Base-by-base conservation (phyloP, 345 rosid genomes). In the Combretum micranthum region DNA sequence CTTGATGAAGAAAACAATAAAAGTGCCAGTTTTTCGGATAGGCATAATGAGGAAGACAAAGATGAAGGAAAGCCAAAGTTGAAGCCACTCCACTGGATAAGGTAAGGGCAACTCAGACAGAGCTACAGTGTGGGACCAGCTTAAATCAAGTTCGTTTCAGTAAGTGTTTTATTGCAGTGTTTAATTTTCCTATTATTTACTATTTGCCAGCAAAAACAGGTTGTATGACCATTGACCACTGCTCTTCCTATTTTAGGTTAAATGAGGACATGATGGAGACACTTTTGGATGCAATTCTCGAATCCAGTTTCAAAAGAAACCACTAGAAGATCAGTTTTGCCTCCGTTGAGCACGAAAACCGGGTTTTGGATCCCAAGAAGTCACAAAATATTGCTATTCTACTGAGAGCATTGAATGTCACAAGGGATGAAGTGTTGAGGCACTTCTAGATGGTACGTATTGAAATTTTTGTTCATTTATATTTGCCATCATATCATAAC, bases 71-170 rank as follows among this genome's bases (percentile, higher is more conserved):
- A 69, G 56, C 97, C 97, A 55, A 88, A 80, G 75, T 63, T 93
- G 67, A 93, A 88, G 73, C 87, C 99, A 44, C 77, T 93, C 48
- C 99, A 93, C 53, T 93, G 99, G 99, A 93, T 81, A 93, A 93
- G 80, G 99, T 93, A 42, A 75, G 91, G 43, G 99, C 99, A 16
- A 83, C 93, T 92, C 99, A 13, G 95, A 86, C 63, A 74, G 96
- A 71, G 99, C 95, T 69, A 92, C 99, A 12, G 99, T 92, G 65
- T 92, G 99, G 99, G 99, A 92, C 79, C 97, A 88, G 75, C 81
- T 92, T 44, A 86, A 82, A 68, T 86, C 97, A 44, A 86, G 97
- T 73, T 93, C 99, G 22, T 93, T 93, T 74, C 99, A 84, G 99
- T 93, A 69, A 73, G 99, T 80, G 43, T 53, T 56, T 56, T 46